phyloP scores from a whole-genome alignment of 2,329 filamentous ascomycete genomes.

The Calcarisporium arbuscula region DNA sequence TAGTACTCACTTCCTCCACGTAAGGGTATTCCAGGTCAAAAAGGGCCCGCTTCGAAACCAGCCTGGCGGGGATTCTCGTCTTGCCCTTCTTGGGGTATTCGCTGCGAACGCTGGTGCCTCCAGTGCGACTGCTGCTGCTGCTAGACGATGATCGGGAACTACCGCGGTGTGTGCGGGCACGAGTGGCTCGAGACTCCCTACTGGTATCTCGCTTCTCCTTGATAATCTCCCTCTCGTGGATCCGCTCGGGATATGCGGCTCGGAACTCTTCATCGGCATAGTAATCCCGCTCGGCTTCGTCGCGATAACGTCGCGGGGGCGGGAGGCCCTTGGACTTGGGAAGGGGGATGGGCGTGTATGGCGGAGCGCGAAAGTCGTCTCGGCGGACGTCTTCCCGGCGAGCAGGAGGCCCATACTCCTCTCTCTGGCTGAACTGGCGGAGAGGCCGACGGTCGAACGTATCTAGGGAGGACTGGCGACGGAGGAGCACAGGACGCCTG shows the following conservation, averaged over 20 bases:
- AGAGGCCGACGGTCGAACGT: slow-evolving; percentile 75
- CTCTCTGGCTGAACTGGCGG: slow-evolving; percentile 42
- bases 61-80: slow-evolving; percentile 75
- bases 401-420: slow-evolving; percentile 58
- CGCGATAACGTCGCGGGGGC: slow-evolving; percentile 49
- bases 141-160: slow-evolving; percentile 41
- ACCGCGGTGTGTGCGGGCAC: slow-evolving; percentile 30
- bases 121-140: slow-evolving; percentile 34
- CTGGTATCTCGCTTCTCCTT: slow-evolving; percentile 34
- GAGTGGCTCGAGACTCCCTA: slow-evolving; percentile 33
- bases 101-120: slow-evolving; percentile 46
- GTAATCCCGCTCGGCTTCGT: slow-evolving; percentile 57
- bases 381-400: slow-evolving; percentile 41
- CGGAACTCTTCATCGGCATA: slow-evolving; percentile 70
- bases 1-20: slow-evolving; percentile 65
- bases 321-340: slow-evolving; percentile 57
- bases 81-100: slow-evolving; percentile 79
- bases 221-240: slow-evolving; percentile 57
- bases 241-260: slow-evolving; percentile 42
- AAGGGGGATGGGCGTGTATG: slow-evolving; percentile 59
- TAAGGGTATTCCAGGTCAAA: slow-evolving; percentile 82
- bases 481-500: slow-evolving; percentile 61
- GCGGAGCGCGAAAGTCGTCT: slow-evolving; percentile 39
- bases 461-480: slow-evolving; percentile 83
- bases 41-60: slow-evolving; percentile 75